Conservation (phyloP, 257 asterid species). For the Mitragyna speciosa region DNA sequence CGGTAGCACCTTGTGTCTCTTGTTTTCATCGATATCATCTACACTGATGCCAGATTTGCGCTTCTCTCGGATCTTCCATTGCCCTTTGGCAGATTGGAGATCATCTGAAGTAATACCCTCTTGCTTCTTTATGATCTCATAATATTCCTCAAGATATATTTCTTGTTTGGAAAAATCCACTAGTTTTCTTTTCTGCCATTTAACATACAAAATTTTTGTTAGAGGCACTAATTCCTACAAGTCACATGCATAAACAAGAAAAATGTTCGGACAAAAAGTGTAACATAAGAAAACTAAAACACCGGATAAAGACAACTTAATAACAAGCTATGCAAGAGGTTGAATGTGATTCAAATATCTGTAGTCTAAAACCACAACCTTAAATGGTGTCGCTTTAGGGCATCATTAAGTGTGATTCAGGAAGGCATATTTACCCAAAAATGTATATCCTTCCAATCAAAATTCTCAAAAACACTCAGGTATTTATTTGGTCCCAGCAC, state of each 20-base stretch:
- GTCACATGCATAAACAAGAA: neutral
- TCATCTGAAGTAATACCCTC: conserved; percentile 45
- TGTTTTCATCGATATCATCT: conserved; percentile 37
- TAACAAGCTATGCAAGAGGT: neutral
- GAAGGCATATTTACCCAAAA: too few relatives aligned
- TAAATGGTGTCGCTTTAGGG: neutral
- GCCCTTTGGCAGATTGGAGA: conserved; percentile 38
- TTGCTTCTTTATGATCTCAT: conserved; percentile 41
- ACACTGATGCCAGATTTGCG: conserved; percentile 24
- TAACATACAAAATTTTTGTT: conserved; percentile 19
- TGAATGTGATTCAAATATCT: neutral
- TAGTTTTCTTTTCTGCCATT: conserved; percentile 50
- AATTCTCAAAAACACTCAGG: too few relatives aligned
- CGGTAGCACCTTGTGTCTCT: conserved; percentile 29
- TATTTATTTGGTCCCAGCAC: too few relatives aligned
- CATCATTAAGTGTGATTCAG: too few relatives aligned
- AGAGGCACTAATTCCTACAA: neutral
- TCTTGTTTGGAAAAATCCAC: conserved; percentile 41
- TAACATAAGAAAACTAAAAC: neutral
- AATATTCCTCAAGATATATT: conserved; percentile 64
- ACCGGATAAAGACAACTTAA: neutral
- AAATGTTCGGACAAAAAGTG: neutral
- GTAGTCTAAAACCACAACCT: neutral
- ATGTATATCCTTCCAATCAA: too few relatives aligned
- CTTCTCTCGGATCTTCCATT: conserved; percentile 24